Evolutionary conservation across 2,329 filamentous ascomycete species (phyloP), one percentile per base, ranked within the genome.

Genomic region (Lachnellula cervina): DNA sequence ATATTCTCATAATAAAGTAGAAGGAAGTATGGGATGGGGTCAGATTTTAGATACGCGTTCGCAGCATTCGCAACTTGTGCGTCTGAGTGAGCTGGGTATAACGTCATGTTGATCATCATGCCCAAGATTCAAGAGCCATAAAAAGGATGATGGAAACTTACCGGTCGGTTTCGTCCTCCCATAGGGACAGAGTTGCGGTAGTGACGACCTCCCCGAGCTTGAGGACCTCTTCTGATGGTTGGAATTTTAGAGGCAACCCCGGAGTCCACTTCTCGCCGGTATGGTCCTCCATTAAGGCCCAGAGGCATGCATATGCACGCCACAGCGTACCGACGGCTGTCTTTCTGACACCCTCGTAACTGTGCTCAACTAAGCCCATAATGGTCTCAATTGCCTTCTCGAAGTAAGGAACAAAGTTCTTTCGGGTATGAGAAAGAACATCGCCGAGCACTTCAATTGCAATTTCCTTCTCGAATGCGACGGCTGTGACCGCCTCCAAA

Each of bases 81-180:
- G 87, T 97, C 88, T 89, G 90, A 96, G 92, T 97, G 93, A 97
- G 92, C 92, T 97, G 92, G 91, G 93, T 93, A 83, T 93, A 92
- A 92, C 90, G 89, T 70, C 85, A 83, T 77, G 74, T 78, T 82
- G 79, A 76, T 96, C 91, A 97, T 97, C 91, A 90, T 86, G 68
- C 75, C 70, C 71, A 69, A 54, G 54, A 43, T 35, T 32, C 14
- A 17, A 11, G 13, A 47, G 23, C 9, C 19, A 42, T 54, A 51
- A 54, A 60, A 56, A 42, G 66, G 60, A 55, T 59, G 57, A 43
- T 54, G 60, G 56, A 13, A 62, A 90, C 93, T 70, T 88, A 97
- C 92, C 91, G 85, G 74, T 99, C 94, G 70, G 86, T 83, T 74
- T 99, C 94, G 65, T 96, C 90, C 61, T 86, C 79, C 90, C 93